Evolutionary conservation across 495 filamentous ascomycete species (phyloP), one percentile per base, ranked within the genome.

Genomic region (Tuber umbilicatum): DNA sequence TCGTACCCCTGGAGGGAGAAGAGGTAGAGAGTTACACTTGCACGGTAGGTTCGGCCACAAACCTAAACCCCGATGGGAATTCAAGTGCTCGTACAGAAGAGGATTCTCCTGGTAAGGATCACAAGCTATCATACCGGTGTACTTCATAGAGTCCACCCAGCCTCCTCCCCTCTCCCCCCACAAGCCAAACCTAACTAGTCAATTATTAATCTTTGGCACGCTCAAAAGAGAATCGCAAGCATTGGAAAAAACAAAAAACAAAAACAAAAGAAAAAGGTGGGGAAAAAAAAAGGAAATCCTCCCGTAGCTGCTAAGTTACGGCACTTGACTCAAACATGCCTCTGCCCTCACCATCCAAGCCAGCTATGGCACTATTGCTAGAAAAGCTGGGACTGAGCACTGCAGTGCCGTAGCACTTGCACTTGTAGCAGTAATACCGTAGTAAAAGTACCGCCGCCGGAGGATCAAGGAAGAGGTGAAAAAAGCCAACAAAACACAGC

Each of bases 281-380:
- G 76, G 76, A 75, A 40, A 45, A 47, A 78, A 45, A 47, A 78
- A 78, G 72, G 69, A 78, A 76, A 79, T 79, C 72, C 50, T 14
- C 50, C 50, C 50, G 50, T 31, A 50, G 50, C n/a, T 31, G n/a
- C n/a, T n/a, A n/a, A n/a, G n/a, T 60, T 60, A 31, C 50, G 12
- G 27, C n/a, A 60, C 31, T 60, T 60, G 50, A 60, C 50, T 27
- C 50, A 60, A 60, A 31, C n/a, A 60, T 60, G 12, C n/a, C 50
- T 60, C 31, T 31, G 31, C 31, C 50, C n/a, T 14, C n/a, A 31
- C 50, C 16, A 31, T n/a, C 2, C 50, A 27, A 60, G n/a, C 50
- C 31, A 60, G n/a, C 50, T 60, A 31, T 10, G 0, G 50, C 16
- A 27, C 0, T n/a, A 60, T 31, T 16, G n/a, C 50, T 31, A 16